Evolutionary conservation across 345 rosid species (phyloP).

Genomic region (Dipteronia sinensis): DNA sequence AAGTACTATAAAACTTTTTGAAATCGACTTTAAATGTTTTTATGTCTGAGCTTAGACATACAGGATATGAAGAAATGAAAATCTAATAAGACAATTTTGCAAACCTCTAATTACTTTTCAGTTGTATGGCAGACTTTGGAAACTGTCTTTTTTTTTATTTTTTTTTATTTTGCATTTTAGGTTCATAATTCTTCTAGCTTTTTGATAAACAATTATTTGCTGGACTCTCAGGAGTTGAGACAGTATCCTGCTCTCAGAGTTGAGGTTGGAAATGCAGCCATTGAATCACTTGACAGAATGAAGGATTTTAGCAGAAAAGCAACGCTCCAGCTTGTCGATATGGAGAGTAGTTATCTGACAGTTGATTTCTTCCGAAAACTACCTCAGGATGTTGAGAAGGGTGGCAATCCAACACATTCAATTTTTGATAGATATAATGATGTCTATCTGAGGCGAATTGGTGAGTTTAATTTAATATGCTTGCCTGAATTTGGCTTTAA

Average conservation of each 20-base stretch:
- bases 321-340: slow-evolving; percentile 87
- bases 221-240: slow-evolving; percentile 76
- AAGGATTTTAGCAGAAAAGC: slow-evolving; percentile 89
- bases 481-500: neutral
- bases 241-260: slow-evolving; percentile 97
- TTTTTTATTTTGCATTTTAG: neutral
- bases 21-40: neutral
- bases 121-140: neutral
- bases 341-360: slow-evolving; percentile 93
- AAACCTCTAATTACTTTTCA: neutral
- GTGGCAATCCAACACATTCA: slow-evolving; percentile 95
- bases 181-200: neutral
- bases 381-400: slow-evolving; percentile 98
- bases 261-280: slow-evolving; percentile 88
- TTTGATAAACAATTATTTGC: slow-evolving; percentile 5
- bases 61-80: neutral
- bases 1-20: neutral
- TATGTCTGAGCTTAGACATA: too few relatives aligned
- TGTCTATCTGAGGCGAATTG: slow-evolving; percentile 85
- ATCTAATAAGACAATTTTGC: neutral
- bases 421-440: slow-evolving; percentile 96
- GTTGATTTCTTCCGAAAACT: slow-evolving; percentile 98
- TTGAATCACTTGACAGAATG: slow-evolving; percentile 92
- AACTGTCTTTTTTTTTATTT: neutral
- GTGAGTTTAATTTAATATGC: slow-evolving; percentile 38